Evolutionary conservation across 1,284 basidiomycete species (phyloP).

Genomic region (Rhodotorula mucilaginosa): DNA sequence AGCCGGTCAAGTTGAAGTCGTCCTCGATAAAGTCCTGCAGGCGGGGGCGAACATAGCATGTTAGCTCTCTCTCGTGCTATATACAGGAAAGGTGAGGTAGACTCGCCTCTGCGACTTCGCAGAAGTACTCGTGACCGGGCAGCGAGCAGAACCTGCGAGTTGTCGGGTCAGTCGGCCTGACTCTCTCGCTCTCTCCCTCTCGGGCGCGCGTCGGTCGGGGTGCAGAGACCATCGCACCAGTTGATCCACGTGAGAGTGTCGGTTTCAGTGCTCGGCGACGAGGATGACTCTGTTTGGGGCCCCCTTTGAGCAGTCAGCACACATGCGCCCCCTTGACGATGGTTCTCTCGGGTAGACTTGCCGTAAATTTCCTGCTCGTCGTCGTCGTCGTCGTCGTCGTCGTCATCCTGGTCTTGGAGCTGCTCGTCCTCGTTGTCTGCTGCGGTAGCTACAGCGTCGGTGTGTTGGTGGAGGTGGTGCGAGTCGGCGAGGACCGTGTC

Average conservation of each 20-base stretch:
- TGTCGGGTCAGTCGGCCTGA: neutral
- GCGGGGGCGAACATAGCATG: neutral
- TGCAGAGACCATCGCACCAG: slow-evolving; percentile 56
- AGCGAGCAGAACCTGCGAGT: slow-evolving; percentile 75
- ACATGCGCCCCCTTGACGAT: neutral
- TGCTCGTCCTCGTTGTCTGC: slow-evolving; percentile 37
- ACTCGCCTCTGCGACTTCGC: slow-evolving; percentile 56
- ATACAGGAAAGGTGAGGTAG: no score
- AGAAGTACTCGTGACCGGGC: slow-evolving; percentile 98
- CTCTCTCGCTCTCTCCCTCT: no score
- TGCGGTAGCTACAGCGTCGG: slow-evolving; percentile 1
- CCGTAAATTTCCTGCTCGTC: slow-evolving; percentile 40
- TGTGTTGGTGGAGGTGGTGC: neutral
- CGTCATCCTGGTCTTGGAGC: slow-evolving; percentile 39
- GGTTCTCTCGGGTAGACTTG: slow-evolving; percentile 7
- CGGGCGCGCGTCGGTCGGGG: neutral
- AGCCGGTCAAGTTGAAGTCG: slow-evolving; percentile 97
- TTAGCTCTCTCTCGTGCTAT: neutral
- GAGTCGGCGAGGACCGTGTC: neutral
- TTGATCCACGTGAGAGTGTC: slow-evolving; percentile 80
- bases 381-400: slow-evolving; percentile 32
- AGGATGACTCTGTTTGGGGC: slow-evolving; percentile 23
- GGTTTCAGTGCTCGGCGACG: slow-evolving; percentile 36
- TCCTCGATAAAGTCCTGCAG: slow-evolving; percentile 92
- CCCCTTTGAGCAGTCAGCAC: no score